A percentile compares a stretch with the other conserved stretches of the same genome.
These are phyloP conservation scores for Coemansia sp. DNA, from an alignment of 192 early-diverging fungal genomes.

Conservation along the genomic window DNA sequence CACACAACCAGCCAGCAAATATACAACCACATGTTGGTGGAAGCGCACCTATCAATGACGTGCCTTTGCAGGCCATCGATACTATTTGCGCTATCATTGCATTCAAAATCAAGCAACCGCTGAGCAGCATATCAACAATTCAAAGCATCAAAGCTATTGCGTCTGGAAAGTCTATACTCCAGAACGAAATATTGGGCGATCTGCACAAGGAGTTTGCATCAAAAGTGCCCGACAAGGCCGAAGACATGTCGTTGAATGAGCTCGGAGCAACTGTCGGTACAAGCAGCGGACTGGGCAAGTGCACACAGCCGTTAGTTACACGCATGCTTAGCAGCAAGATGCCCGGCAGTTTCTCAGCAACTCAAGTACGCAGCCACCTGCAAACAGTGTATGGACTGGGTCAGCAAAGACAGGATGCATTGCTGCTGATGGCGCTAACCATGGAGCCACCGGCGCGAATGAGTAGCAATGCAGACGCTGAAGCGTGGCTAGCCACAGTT, in stretches of 20 bases:
- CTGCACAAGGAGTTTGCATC: constrained; percentile 88
- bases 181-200: constrained; percentile 96
- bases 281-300: constrained; percentile 77
- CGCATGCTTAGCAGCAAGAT: constrained; percentile 86
- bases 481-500: constrained; percentile 57
- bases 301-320: constrained; percentile 66
- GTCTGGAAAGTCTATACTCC: constrained; percentile 92
- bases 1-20: background rate
- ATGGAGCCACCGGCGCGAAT: constrained; percentile 84
- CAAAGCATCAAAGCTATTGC: constrained; percentile 81
- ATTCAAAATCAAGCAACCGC: constrained; percentile 85
- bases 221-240: constrained; percentile 83
- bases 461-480: constrained; percentile 22
- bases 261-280: constrained; percentile 65
- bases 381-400: constrained; percentile 74
- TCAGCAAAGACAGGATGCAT: constrained; percentile 69
- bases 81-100: constrained; percentile 76
- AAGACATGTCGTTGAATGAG: constrained; percentile 79
- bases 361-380: constrained; percentile 68
- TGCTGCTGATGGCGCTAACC: constrained; percentile 72
- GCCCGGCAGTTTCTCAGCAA: constrained; percentile 87
- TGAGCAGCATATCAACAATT: constrained; percentile 64
- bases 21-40: background rate
- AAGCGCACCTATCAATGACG: constrained; percentile 55
- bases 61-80: constrained; percentile 70